These are phyloP conservation scores for Platismatia glauca DNA, from an alignment of 495 filamentous ascomycete genomes.

Conservation along the genomic window DNA sequence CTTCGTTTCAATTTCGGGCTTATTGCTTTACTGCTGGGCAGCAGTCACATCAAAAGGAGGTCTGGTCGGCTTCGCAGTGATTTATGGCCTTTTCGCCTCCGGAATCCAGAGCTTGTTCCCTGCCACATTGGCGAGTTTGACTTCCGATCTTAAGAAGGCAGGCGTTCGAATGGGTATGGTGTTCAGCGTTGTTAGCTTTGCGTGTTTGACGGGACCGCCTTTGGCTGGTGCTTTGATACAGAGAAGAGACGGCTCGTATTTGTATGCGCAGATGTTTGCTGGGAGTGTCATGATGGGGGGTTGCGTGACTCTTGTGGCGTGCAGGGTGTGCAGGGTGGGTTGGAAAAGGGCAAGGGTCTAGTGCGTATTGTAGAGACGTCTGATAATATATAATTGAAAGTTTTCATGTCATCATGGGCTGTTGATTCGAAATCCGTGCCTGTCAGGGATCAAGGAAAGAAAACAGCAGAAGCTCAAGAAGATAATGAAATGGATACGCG, in stretches of 20 bases:
- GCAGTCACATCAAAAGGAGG: conserved; percentile 37
- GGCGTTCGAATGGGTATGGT: conserved; percentile 65
- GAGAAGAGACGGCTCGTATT: conserved; percentile 35
- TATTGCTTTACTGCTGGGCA: conserved; percentile 49
- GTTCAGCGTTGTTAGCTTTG: conserved; percentile 57
- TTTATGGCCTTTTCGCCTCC: conserved; percentile 49
- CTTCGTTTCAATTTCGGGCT: conserved; percentile 32
- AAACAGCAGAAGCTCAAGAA: too few species aligned
- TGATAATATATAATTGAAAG: not conserved
- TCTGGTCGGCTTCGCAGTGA: conserved; percentile 48
- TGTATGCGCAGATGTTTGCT: conserved; percentile 47
- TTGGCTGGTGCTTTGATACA: conserved; percentile 51
- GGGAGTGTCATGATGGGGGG: conserved; percentile 24
- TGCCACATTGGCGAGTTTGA: conserved; percentile 46
- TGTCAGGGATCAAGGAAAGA: too few species aligned
- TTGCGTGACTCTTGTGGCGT: conserved; percentile 8
- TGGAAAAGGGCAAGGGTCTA: conserved; percentile 14
- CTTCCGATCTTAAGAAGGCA: conserved; percentile 49
- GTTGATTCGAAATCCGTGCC: too few species aligned
- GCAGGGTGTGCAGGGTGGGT: conserved; percentile 12
- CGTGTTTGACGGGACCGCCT: conserved; percentile 58
- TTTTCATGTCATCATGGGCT: not conserved
- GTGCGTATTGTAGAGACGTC: not conserved
- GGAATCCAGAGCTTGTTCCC: conserved; percentile 56
- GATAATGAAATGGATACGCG: too few species aligned